Base-by-base conservation (phyloP, 495 filamentous ascomycete genomes). In the Hyaloscypha hepaticicola region DNA sequence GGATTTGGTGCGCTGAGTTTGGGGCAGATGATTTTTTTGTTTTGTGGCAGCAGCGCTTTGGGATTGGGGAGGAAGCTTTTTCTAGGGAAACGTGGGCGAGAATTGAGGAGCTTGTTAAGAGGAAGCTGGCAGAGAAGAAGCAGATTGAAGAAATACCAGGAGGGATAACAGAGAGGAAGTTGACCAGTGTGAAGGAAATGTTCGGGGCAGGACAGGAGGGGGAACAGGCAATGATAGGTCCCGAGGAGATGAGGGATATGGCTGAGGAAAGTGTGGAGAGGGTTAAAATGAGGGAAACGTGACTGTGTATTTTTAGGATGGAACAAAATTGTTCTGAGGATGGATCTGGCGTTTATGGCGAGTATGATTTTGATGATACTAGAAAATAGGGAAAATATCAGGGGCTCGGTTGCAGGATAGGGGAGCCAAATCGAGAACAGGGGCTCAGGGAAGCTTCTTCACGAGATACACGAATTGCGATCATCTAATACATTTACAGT, bases 241-340 rank as follows among this genome's bases (percentile, higher is more conserved):
- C 31, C 3, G 22, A 45, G 22, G 56, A 59, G 34, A 59, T 59
- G 56, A 25, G 56, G 29, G 56, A 48, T 45, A 59, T 38, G 56
- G 56, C 56, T 22, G 56, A 59, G 33, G 56, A 59, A 22, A 48
- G 31, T 26, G 33, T 59, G 7, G 56, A 31, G 25, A 6, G 53
- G 27, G 53, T 31, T 5, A 56, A 33, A 19, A 56, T 26, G 28
- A 11, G 28, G 28, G 53, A 56, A 5, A 6, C 12, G 5, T 53
- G 22, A 16, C 5, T 25, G 1, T 25, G 26, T 53, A 24, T 53
- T 28, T 53, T 8, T n/a, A n/a, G n/a, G n/a, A n/a, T n/a, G n/a
- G n/a, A n/a, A n/a, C n/a, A n/a, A n/a, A n/a, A n/a, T n/a, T 8
- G 38, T 45, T 8, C 38, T 45, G 19, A 45, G 3, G 50, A 24